A percentile compares a stretch with the other conserved stretches of the same genome.
Evolutionary conservation across 2,329 filamentous ascomycete species (phyloP).

Genomic region (Xylariaceae sp.): DNA sequence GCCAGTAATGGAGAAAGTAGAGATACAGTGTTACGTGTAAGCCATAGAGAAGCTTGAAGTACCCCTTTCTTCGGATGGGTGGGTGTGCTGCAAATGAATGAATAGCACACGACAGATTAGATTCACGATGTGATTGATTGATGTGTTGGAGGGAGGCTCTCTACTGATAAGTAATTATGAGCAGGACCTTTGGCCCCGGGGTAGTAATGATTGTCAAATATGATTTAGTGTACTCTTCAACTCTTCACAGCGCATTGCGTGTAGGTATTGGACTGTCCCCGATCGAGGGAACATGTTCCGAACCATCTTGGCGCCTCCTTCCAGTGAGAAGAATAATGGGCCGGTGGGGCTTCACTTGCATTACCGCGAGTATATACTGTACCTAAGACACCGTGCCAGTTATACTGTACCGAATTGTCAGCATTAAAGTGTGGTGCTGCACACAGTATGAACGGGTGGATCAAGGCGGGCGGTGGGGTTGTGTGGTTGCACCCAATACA

Average conservation of each 20-base stretch:
- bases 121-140: slow-evolving; percentile 16
- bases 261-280: neutral
- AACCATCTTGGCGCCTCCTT: neutral
- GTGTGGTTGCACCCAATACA: too few relatives aligned
- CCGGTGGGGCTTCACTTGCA: too few relatives aligned
- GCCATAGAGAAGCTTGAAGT: neutral
- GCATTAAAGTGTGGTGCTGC: too few relatives aligned
- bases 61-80: neutral
- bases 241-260: neutral
- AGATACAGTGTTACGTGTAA: too few relatives aligned
- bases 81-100: neutral
- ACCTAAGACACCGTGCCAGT: too few relatives aligned
- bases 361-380: too few relatives aligned
- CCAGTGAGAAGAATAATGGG: too few relatives aligned
- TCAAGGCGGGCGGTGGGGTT: too few relatives aligned
- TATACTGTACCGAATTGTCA: too few relatives aligned
- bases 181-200: too few relatives aligned
- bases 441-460: too few relatives aligned
- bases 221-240: slow-evolving; percentile 14
- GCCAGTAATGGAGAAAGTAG: neutral
- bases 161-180: slow-evolving; percentile 28
- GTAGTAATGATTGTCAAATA: slow-evolving; percentile 22
- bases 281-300: neutral
- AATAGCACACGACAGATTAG: slow-evolving; percentile 22
- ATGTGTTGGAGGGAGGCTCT: slow-evolving; percentile 15